phyloP scores from a whole-genome alignment of 2,329 filamentous ascomycete genomes.

The Fusarium sp. region DNA sequence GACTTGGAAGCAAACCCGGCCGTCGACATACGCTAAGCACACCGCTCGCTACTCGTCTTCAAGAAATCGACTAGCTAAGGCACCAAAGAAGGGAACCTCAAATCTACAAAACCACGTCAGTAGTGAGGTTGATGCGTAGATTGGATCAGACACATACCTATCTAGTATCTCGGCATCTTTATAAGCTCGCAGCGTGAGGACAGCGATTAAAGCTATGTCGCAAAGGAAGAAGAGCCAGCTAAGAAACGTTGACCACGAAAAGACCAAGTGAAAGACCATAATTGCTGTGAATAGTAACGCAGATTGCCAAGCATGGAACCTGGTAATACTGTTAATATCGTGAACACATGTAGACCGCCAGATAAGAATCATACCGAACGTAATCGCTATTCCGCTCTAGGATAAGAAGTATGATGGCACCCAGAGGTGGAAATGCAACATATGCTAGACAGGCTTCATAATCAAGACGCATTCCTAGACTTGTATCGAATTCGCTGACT shows the following conservation, averaged over 20 bases:
- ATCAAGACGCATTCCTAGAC: conserved; percentile 84
- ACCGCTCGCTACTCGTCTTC: conserved; percentile 75
- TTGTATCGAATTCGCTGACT: conserved; percentile 89
- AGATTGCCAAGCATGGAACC: conserved; percentile 97
- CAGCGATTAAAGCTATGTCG: conserved; percentile 81
- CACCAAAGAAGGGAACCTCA: conserved; percentile 88
- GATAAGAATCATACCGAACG: conserved; percentile 73
- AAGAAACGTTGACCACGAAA: conserved; percentile 85
- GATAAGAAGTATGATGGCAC: conserved; percentile 84
- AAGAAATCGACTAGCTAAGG: conserved; percentile 86
- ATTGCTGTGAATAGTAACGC: conserved; percentile 81
- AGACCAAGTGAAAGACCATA: conserved; percentile 83
- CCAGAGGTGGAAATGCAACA: conserved; percentile 83
- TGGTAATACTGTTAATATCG: conserved; percentile 50
- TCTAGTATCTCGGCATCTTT: conserved; percentile 78
- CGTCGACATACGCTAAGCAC: background rate
- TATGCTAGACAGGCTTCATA: conserved; percentile 94
- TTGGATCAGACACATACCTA: conserved; percentile 56
- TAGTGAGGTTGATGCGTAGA: background rate
- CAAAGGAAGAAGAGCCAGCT: conserved; percentile 84
- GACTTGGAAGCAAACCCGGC: background rate
- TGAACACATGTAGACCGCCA: background rate
- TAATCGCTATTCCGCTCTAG: conserved; percentile 97
- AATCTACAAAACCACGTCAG: conserved; percentile 63
- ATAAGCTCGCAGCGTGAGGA: conserved; percentile 83